A percentile compares a stretch with the other conserved stretches of the same genome.
phyloP scores from a whole-genome alignment of 106 monocot species.

The Gastrodia elata region DNA sequence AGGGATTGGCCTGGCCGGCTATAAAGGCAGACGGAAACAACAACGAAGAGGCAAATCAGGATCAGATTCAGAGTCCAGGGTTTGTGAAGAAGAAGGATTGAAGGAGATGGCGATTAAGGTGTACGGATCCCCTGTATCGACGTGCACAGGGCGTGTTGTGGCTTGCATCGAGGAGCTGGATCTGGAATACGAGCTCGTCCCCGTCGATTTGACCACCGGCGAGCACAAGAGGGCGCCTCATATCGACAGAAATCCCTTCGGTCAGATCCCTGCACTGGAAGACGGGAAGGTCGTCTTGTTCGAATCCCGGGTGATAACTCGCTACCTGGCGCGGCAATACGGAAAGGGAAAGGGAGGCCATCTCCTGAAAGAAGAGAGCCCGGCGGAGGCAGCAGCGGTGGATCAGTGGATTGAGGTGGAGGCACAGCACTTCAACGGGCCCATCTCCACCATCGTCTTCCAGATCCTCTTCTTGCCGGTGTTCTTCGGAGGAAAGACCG shows the following conservation, averaged over 20 bases:
- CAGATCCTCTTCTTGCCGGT: conserved; percentile 27
- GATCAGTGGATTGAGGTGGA: conserved; percentile 54
- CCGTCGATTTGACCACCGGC: conserved; percentile 21
- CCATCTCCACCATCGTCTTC: conserved; percentile 22
- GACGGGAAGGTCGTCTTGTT: conserved; percentile 16
- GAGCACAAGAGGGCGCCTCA: conserved; percentile 38
- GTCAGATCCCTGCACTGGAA: conserved; percentile 16
- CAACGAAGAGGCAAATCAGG: too few relatives aligned
- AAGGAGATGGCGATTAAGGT: too few relatives aligned
- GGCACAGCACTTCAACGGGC: conserved; percentile 35
- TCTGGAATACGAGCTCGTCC: conserved; percentile 26
- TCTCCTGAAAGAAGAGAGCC: too few relatives aligned
- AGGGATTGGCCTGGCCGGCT: too few relatives aligned
- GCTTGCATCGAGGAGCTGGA: conserved; percentile 27
- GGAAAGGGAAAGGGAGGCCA: too few relatives aligned
- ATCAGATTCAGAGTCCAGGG: too few relatives aligned
- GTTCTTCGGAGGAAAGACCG: conserved; percentile 10
- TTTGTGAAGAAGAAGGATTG: too few relatives aligned
- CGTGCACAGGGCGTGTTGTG: conserved; percentile 15
- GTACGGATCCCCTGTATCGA: too few relatives aligned
- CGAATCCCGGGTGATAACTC: conserved; percentile 52
- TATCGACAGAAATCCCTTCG: conserved; percentile 33
- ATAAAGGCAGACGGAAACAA: too few relatives aligned
- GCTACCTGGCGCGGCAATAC: conserved; percentile 36
- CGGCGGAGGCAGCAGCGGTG: conserved; percentile 5